Evolutionary conservation across 768 basidiomycete genomes (phyloP).

Genomic region (Calocybe gangraenosa): DNA sequence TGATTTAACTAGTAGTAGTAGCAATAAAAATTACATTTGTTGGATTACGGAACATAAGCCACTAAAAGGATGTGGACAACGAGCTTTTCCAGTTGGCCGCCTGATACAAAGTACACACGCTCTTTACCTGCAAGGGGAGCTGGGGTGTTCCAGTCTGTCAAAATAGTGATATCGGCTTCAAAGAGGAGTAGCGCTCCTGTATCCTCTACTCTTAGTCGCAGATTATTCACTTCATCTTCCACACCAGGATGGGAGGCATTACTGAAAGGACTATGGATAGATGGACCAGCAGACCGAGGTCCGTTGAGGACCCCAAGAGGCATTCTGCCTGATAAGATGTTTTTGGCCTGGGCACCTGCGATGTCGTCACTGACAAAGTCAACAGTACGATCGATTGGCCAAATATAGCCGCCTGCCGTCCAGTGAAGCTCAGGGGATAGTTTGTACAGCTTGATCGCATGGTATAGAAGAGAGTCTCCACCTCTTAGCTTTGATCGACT

Average conservation of each 20-base stretch:
- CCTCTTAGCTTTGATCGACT: slow-evolving; percentile 57
- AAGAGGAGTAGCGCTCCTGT: slow-evolving; percentile 64
- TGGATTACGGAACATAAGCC: slow-evolving; percentile 57
- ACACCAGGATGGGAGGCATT: slow-evolving; percentile 22
- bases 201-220: slow-evolving; percentile 56
- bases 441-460: slow-evolving; percentile 74
- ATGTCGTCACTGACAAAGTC: slow-evolving; percentile 51
- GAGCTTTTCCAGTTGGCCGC: slow-evolving; percentile 65
- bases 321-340: slow-evolving; percentile 19
- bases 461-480: slow-evolving; percentile 70
- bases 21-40: no score
- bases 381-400: slow-evolving; percentile 69
- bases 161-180: slow-evolving; percentile 57
- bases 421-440: slow-evolving; percentile 72
- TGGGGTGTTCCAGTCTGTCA: slow-evolving; percentile 35
- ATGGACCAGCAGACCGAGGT: slow-evolving; percentile 22
- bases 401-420: slow-evolving; percentile 80
- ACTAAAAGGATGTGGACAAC: slow-evolving; percentile 75
- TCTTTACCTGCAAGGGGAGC: slow-evolving; percentile 53
- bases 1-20: no score
- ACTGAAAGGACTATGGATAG: slow-evolving; percentile 44
- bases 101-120: slow-evolving; percentile 63
- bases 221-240: slow-evolving; percentile 27
- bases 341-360: slow-evolving; percentile 14
- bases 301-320: slow-evolving; percentile 20